Conservation (phyloP, 148 eudicot species). For the Nepenthes mirabilis region DNA sequence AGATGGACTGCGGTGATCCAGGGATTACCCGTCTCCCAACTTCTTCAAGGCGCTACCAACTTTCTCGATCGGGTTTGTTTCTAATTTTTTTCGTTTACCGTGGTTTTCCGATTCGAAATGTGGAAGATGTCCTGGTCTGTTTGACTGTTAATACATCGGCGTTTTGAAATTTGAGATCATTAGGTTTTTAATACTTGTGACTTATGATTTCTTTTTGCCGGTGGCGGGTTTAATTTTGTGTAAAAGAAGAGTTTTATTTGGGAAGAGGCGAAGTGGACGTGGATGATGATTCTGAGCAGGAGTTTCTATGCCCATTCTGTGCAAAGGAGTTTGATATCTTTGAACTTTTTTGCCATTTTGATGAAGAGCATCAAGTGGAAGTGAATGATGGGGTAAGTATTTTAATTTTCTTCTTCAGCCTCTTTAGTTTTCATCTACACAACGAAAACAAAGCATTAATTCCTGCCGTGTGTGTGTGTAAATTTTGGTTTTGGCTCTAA, state of each 20-base stretch:
- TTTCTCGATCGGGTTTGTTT: constrained; percentile 51
- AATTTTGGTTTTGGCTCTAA: too few species aligned
- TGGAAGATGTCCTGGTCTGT: too few species aligned
- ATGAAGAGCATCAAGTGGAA: constrained; percentile 75
- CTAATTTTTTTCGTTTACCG: neutral
- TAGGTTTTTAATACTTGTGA: too few species aligned
- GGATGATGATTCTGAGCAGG: constrained; percentile 62
- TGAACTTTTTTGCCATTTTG: constrained; percentile 87
- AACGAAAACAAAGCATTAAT: too few species aligned
- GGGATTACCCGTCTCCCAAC: constrained; percentile 42
- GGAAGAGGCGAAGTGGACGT: constrained; percentile 48
- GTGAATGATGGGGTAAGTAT: constrained; percentile 72
- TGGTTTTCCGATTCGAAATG: neutral
- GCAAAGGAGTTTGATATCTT: constrained; percentile 82
- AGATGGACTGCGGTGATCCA: constrained; percentile 36
- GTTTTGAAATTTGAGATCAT: too few species aligned
- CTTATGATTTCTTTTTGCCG: too few species aligned
- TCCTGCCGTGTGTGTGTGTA: neutral
- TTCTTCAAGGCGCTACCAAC: constrained; percentile 35
- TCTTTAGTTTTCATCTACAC: neutral
- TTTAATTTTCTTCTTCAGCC: neutral
- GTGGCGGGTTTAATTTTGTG: too few species aligned
- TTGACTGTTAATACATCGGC: too few species aligned
- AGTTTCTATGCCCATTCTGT: constrained; percentile 87
- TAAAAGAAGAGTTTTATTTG: constrained; percentile 36